These are phyloP conservation scores for Chaetomiaceae sp. DNA, from an alignment of 2,329 filamentous ascomycete species.

Conservation along the genomic window DNA sequence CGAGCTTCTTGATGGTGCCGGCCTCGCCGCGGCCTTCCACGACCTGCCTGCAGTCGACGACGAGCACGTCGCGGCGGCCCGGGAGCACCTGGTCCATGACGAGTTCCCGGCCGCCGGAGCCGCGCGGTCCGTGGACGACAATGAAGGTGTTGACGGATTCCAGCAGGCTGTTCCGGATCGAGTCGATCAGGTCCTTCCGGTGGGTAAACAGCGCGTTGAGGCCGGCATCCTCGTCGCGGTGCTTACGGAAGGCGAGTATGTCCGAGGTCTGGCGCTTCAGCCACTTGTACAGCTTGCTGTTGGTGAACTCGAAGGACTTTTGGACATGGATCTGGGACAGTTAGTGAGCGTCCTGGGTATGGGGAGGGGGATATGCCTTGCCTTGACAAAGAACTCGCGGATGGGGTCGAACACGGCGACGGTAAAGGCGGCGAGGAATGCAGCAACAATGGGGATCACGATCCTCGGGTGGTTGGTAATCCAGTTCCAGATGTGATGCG, in stretches of 20 bases:
- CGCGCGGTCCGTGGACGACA: slow-evolving; percentile 85
- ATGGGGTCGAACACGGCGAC: slow-evolving; percentile 93
- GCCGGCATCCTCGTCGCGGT: slow-evolving; percentile 60
- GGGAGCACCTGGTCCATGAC: slow-evolving; percentile 80
- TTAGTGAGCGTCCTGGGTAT: slow-evolving; percentile 3
- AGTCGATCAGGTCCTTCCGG: slow-evolving; percentile 73
- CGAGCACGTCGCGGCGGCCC: slow-evolving; percentile 68
- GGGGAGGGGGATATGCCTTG: not conserved
- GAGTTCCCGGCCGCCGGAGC: slow-evolving; percentile 85
- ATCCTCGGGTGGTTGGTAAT: slow-evolving; percentile 79
- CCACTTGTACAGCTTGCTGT: slow-evolving; percentile 75
- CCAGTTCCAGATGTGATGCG: slow-evolving; percentile 83
- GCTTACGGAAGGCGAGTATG: slow-evolving; percentile 55
- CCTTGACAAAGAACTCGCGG: slow-evolving; percentile 83
- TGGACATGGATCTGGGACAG: slow-evolving; percentile 63
- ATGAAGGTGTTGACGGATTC: slow-evolving; percentile 91
- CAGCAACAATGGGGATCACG: slow-evolving; percentile 77
- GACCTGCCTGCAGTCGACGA: slow-evolving; percentile 90
- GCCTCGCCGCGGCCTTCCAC: slow-evolving; percentile 87
- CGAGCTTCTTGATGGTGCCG: slow-evolving; percentile 76
- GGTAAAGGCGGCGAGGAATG: slow-evolving; percentile 74
- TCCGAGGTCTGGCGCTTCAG: slow-evolving; percentile 68
- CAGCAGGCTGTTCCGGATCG: slow-evolving; percentile 79
- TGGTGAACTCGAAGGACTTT: slow-evolving; percentile 66
- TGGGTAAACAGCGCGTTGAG: slow-evolving; percentile 85